Percentiles rank a stretch among this genome's conserved stretches.
Conservation (phyloP, 73 alveolate genomes). For the Uronychia binucleata region DNA sequence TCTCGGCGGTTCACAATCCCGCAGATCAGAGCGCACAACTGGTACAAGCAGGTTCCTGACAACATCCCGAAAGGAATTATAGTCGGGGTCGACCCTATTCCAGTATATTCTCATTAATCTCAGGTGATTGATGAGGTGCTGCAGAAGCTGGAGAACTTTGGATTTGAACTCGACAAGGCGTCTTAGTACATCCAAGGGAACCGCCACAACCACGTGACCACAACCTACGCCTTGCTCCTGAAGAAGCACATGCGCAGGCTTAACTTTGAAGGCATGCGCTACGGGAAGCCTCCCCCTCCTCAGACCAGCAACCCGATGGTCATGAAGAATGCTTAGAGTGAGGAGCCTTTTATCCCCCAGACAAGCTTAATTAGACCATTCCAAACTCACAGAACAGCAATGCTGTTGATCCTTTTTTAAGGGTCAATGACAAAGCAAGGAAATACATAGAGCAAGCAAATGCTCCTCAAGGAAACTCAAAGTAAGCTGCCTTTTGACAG, state of each 20-base stretch:
- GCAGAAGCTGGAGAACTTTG: constrained; percentile 46
- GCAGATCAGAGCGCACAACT: constrained; percentile 64
- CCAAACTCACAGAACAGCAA: neutral
- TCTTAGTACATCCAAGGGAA: constrained; percentile 87
- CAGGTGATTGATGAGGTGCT: neutral
- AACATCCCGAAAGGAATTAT: constrained; percentile 47
- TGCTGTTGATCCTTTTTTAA: neutral
- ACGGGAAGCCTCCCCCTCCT: neutral
- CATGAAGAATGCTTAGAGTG: neutral
- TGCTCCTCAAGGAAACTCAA: neutral
- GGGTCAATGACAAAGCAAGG: neutral
- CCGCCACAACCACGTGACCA: constrained; percentile 92
- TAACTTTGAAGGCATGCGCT: neutral
- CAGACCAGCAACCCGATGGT: neutral
- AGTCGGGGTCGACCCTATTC: constrained; percentile 64
- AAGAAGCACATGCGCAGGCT: neutral
- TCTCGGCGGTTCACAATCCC: constrained; percentile 36
- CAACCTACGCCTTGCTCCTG: constrained; percentile 85
- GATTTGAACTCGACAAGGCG: constrained; percentile 72
- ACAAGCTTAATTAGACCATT: neutral
- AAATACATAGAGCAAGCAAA: neutral
- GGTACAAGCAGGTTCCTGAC: constrained; percentile 50
- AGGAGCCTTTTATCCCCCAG: neutral
- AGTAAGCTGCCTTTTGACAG: too few relatives aligned
- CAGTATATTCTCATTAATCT: constrained; percentile 9